A percentile compares a stretch with the other conserved stretches of the same genome.
Evolutionary conservation across 306 rosid species (phyloP).

Genomic region (Dalbergia oliveri): DNA sequence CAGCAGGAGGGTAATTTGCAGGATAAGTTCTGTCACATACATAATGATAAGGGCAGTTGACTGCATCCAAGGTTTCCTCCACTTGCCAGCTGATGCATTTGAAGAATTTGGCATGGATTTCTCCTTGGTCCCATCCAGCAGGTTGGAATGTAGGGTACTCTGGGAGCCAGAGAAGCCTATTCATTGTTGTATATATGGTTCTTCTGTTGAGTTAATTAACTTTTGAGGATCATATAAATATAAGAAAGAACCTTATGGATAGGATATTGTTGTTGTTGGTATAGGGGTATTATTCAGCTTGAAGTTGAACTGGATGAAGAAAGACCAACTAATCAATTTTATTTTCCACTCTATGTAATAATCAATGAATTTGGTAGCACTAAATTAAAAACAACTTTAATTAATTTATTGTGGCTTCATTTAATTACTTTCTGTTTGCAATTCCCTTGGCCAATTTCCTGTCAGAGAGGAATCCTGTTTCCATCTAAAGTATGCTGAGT

Average conservation of each 20-base stretch:
- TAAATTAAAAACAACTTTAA: slow-evolving; percentile 7
- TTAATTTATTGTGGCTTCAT: slow-evolving; percentile 27
- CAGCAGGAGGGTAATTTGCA: slow-evolving; percentile 61
- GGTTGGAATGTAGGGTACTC: slow-evolving; percentile 59
- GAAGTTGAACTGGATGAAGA: slow-evolving; percentile 65
- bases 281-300: slow-evolving; percentile 48
- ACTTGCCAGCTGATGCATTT: slow-evolving; percentile 95
- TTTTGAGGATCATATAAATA: slow-evolving; percentile 22
- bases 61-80: slow-evolving; percentile 81
- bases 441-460: slow-evolving; percentile 37
- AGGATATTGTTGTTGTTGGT: slow-evolving; percentile 46
- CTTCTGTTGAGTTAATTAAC: slow-evolving; percentile 11
- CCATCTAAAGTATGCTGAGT: slow-evolving; percentile 47
- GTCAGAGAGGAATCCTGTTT: slow-evolving; percentile 48
- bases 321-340: slow-evolving; percentile 64
- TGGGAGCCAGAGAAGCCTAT: slow-evolving; percentile 55
- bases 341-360: slow-evolving; percentile 30
- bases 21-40: slow-evolving; percentile 80
- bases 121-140: slow-evolving; percentile 55
- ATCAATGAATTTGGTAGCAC: slow-evolving; percentile 24
- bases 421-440: slow-evolving; percentile 9
- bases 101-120: slow-evolving; percentile 68
- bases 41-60: slow-evolving; percentile 86
- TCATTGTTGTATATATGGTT: slow-evolving; percentile 56
- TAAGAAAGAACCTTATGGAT: slow-evolving; percentile 44